Evolutionary conservation across 2,329 filamentous ascomycete species (phyloP).

Genomic region (Aspergillus fructus): DNA sequence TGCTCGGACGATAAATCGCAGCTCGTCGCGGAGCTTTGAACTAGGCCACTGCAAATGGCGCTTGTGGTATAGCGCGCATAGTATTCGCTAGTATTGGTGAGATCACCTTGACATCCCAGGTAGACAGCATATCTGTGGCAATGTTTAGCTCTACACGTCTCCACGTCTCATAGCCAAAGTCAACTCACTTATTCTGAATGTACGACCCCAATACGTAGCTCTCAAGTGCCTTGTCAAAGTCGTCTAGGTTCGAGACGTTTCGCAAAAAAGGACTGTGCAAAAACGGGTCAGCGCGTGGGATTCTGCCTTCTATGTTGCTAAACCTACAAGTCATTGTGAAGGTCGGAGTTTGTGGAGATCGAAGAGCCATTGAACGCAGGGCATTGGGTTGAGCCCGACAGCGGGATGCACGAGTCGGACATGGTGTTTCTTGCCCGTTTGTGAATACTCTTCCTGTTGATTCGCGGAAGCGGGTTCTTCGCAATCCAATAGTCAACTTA

Average conservation of each 20-base stretch:
- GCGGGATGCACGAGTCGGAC: conserved; percentile 60
- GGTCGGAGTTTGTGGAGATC: conserved; percentile 61
- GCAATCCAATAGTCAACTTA: conserved; percentile 5
- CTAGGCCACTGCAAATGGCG: conserved; percentile 87
- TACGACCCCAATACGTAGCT: conserved; percentile 74
- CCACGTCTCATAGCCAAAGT: not conserved
- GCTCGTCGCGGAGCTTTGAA: conserved; percentile 76
- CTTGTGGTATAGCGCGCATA: conserved; percentile 94
- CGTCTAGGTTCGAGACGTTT: conserved; percentile 70
- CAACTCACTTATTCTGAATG: conserved; percentile 70
- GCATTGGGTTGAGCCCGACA: conserved; percentile 68
- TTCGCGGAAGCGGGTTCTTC: not conserved
- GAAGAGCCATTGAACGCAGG: conserved; percentile 71
- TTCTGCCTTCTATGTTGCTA: conserved; percentile 22
- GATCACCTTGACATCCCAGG: conserved; percentile 75
- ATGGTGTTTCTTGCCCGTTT: conserved; percentile 29
- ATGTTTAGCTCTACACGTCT: conserved; percentile 4
- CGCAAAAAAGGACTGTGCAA: conserved; percentile 73
- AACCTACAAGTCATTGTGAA: conserved; percentile 66
- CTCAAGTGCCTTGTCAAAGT: conserved; percentile 73
- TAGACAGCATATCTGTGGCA: conserved; percentile 71
- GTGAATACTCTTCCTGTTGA: not conserved
- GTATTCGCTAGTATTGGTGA: conserved; percentile 73
- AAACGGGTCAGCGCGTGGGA: conserved; percentile 25
- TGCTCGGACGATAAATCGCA: conserved; percentile 67